A percentile compares a stretch with the other conserved stretches of the same genome.
Conservation (phyloP, 106 monocot species). For the Posidonia australis region DNA sequence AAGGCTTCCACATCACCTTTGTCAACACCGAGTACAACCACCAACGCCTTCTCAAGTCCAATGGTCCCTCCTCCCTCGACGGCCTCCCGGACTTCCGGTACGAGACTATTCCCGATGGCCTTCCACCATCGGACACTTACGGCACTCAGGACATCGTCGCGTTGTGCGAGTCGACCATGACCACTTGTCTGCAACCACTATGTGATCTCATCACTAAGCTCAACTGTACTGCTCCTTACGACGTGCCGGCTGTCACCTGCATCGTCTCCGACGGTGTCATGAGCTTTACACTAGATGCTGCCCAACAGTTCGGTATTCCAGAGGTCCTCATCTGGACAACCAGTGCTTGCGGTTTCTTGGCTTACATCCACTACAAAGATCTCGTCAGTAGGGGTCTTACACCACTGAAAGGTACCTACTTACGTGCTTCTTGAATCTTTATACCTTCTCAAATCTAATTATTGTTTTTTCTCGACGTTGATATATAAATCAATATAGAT, state of each 20-base stretch:
- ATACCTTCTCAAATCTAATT: neutral
- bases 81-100: no score
- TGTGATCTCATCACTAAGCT: constrained; percentile 7
- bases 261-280: constrained; percentile 17
- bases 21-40: no score
- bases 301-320: constrained; percentile 12
- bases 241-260: constrained; percentile 8
- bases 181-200: neutral
- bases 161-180: neutral
- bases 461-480: neutral
- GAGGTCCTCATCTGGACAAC: constrained; percentile 14
- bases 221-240: neutral
- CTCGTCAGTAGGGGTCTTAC: constrained; percentile 1
- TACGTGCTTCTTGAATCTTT: neutral
- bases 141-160: no score
- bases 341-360: constrained; percentile 18
- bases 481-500: neutral
- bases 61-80: no score
- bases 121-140: no score
- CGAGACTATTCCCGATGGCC: no score
- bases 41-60: no score
- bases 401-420: constrained; percentile 9
- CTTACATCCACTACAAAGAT: constrained; percentile 2
- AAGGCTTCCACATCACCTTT: no score
- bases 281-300: constrained; percentile 16